Percentiles rank a stretch among this genome's conserved stretches.
phyloP scores from a whole-genome alignment of 2,329 filamentous ascomycete species.

The Ophiosphaerella herpotricha region DNA sequence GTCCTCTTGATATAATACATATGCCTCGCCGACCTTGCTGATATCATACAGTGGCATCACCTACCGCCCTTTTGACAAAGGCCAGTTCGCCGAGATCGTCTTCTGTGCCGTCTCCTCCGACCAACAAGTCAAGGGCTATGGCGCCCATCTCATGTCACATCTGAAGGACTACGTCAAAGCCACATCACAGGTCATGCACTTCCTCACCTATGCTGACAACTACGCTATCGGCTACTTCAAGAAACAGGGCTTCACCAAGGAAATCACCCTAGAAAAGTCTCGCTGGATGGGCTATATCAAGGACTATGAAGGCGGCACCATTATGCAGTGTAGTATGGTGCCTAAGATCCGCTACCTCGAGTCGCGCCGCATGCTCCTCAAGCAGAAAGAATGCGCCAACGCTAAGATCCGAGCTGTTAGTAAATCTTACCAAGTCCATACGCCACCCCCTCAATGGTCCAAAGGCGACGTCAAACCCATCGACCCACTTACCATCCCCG shows the following conservation, averaged over 20 bases:
- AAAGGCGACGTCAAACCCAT: conserved; percentile 68
- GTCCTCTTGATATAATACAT: conserved; percentile 16
- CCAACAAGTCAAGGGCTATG: conserved; percentile 98
- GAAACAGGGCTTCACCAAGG: conserved; percentile 98
- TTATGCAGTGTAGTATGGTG: conserved; percentile 99
- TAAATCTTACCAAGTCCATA: conserved; percentile 84
- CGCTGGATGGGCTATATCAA: conserved; percentile 99
- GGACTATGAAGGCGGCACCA: conserved; percentile 97
- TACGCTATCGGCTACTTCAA: conserved; percentile 99
- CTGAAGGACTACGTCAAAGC: conserved; percentile 98
- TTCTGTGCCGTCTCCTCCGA: conserved; percentile 98
- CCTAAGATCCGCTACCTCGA: conserved; percentile 94
- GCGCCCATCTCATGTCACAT: conserved; percentile 96
- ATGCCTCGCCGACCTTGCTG: neutral
- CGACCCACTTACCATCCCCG: conserved; percentile 82
- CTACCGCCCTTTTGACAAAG: conserved; percentile 89
- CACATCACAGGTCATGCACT: conserved; percentile 96
- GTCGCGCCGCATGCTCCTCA: conserved; percentile 87
- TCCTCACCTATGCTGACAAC: conserved; percentile 97
- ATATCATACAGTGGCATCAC: conserved; percentile 75
- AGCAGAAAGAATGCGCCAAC: conserved; percentile 94
- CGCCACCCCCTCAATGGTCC: conserved; percentile 84
- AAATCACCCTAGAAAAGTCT: conserved; percentile 87
- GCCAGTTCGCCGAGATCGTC: conserved; percentile 95
- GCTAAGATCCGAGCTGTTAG: conserved; percentile 93